Percentiles rank a stretch among this genome's conserved stretches.
phyloP scores from a whole-genome alignment of 495 filamentous ascomycete species.

The Opeltia flavorubescens region DNA sequence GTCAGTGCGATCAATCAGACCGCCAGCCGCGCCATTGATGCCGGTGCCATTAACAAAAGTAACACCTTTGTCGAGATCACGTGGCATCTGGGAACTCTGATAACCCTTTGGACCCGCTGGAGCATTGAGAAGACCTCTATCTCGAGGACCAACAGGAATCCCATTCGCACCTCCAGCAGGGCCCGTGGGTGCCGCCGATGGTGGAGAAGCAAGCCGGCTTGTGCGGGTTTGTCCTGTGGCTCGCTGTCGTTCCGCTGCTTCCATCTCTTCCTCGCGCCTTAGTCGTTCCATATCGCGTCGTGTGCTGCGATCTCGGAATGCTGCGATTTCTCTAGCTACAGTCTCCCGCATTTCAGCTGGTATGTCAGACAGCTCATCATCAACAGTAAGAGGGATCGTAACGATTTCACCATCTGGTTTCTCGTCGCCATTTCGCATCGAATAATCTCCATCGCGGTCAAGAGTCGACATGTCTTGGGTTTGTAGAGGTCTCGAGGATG shows the following conservation, averaged over 20 bases:
- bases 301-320: conserved; percentile 83
- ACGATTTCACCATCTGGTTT: conserved; percentile 63
- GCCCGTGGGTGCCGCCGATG: conserved; percentile 48
- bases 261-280: conserved; percentile 78
- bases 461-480: conserved; percentile 32
- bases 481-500: conserved; percentile 31
- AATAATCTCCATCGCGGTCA: conserved; percentile 52
- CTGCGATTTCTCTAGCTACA: conserved; percentile 84
- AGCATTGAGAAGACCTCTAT: conserved; percentile 54
- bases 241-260: conserved; percentile 67
- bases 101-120: conserved; percentile 66
- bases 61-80: conserved; percentile 70
- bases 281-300: conserved; percentile 78
- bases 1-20: conserved; percentile 51
- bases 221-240: conserved; percentile 46
- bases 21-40: conserved; percentile 40
- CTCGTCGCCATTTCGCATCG: conserved; percentile 53
- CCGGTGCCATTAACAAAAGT: conserved; percentile 75
- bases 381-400: conserved; percentile 75
- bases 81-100: conserved; percentile 54
- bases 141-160: conserved; percentile 74
- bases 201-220: conserved; percentile 59
- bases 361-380: conserved; percentile 93
- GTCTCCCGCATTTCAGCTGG: conserved; percentile 94
- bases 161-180: conserved; percentile 64